Conservation (phyloP, 2,329 filamentous ascomycete species). For the Amauroascus verrucosus region DNA sequence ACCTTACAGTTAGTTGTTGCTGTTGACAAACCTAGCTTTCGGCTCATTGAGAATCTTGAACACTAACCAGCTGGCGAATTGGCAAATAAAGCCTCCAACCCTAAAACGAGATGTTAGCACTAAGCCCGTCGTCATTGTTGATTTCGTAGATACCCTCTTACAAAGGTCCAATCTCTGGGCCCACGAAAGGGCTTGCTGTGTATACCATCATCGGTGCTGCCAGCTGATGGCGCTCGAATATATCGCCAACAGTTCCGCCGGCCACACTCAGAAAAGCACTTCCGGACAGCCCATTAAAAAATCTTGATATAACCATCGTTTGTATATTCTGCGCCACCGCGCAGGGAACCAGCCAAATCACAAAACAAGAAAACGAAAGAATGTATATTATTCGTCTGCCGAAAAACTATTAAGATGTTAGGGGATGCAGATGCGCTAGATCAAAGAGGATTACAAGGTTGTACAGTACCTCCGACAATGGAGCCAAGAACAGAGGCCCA, state of each 20-base stretch:
- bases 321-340: constrained; percentile 72
- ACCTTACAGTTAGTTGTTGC: background rate
- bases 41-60: no score
- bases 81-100: constrained; percentile 70
- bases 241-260: constrained; percentile 74
- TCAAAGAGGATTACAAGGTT: background rate
- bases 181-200: constrained; percentile 50
- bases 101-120: constrained; percentile 29
- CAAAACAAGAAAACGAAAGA: constrained; percentile 59
- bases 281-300: constrained; percentile 47
- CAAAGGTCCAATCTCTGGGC: constrained; percentile 48
- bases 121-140: background rate
- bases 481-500: constrained; percentile 54
- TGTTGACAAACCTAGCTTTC: no score
- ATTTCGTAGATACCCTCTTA: constrained; percentile 19
- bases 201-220: constrained; percentile 77
- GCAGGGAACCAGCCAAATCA: constrained; percentile 71
- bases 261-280: constrained; percentile 57
- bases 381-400: constrained; percentile 75
- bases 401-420: constrained; percentile 50
- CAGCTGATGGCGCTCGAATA: constrained; percentile 59
- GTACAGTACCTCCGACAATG: constrained; percentile 46
- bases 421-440: background rate
- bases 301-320: constrained; percentile 67
- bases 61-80: constrained; percentile 53